Base-by-base conservation (phyloP, 331 rosid genomes). In the Stylosanthes scabra region DNA sequence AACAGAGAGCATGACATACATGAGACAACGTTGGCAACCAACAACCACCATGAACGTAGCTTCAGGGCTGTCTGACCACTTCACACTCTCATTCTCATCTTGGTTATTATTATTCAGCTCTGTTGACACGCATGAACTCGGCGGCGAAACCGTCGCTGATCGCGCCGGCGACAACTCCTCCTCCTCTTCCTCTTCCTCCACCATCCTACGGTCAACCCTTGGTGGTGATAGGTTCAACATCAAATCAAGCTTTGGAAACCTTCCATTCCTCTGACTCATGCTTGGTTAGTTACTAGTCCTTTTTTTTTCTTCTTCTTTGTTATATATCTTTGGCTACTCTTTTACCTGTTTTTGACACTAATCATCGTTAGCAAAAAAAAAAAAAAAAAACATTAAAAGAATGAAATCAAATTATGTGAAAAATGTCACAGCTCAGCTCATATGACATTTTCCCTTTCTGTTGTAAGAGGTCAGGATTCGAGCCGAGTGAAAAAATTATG, bases 191-290 rank as follows among this genome's bases (percentile, higher is more conserved):
- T 31, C n/a, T n/a, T n/a, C 37, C 40, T 86, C 88, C 51, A 31
- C 68, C 51, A 83, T 66, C 20, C 74, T 82, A 14, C 74, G 81
- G 75, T 82, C 71, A 9, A 72, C 68, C 83, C 86, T 80, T 40
- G 97, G 96, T 47, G 96, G 99, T 11, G 99, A 87, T 2, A 87
- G 86, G 84, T 95, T 92, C 75, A 95, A 86, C 88, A 87, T 90
- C 83, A 90, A 78, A 45, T 90, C 97, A 56, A 95, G 87, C 83
- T 85, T 92, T n/a, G 99, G 92, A 27, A 67, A n/a, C 72, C 82
- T 68, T 82, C 85, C 96, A 74, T 83, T 90, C 52, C 89, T 75
- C 44, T 84, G 78, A 73, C 90, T 91, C 97, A 92, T 94, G 76
- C 29, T 61, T 63, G n/a, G n/a, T n/a, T n/a, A n/a, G n/a, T 49